Percentiles rank a stretch among this genome's conserved stretches.
phyloP scores from a whole-genome alignment of 805 yeast species.

The Starmerella apicola region DNA sequence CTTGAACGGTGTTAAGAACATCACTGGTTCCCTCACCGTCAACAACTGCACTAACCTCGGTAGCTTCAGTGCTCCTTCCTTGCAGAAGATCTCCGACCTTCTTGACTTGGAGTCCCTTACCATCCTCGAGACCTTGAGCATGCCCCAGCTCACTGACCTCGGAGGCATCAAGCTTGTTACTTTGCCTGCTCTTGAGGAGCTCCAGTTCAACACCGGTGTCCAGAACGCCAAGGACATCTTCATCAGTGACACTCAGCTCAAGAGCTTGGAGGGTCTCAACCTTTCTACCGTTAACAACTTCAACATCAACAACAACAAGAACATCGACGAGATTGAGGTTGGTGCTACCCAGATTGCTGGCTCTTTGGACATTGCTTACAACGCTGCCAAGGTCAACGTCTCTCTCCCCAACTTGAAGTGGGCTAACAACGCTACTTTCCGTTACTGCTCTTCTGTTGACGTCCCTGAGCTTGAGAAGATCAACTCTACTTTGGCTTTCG shows the following conservation, averaged over 20 bases:
- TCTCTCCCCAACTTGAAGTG: slow-evolving; percentile 43
- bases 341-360: slow-evolving; percentile 62
- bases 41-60: slow-evolving; percentile 51
- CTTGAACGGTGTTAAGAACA: slow-evolving; percentile 60
- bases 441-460: slow-evolving; percentile 62
- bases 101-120: slow-evolving; percentile 54
- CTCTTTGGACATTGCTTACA: slow-evolving; percentile 67
- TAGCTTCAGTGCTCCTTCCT: slow-evolving; percentile 63
- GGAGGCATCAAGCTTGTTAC: slow-evolving; percentile 72
- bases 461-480: slow-evolving; percentile 55
- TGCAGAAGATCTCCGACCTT: slow-evolving; percentile 61
- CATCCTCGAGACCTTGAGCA: slow-evolving; percentile 50
- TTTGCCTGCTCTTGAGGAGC: slow-evolving; percentile 64
- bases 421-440: slow-evolving; percentile 83
- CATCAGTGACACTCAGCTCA: slow-evolving; percentile 33
- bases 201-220: slow-evolving; percentile 60
- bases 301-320: slow-evolving; percentile 81
- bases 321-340: slow-evolving; percentile 52
- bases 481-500: slow-evolving; percentile 73
- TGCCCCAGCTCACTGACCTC: slow-evolving; percentile 70
- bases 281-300: slow-evolving; percentile 28
- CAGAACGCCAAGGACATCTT: slow-evolving; percentile 57
- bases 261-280: slow-evolving; percentile 31
- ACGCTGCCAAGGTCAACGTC: slow-evolving; percentile 63
- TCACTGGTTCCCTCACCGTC: slow-evolving; percentile 64